These are phyloP conservation scores for Teratosphaeria destructans DNA, from an alignment of 2,329 filamentous ascomycete genomes.

Conservation along the genomic window DNA sequence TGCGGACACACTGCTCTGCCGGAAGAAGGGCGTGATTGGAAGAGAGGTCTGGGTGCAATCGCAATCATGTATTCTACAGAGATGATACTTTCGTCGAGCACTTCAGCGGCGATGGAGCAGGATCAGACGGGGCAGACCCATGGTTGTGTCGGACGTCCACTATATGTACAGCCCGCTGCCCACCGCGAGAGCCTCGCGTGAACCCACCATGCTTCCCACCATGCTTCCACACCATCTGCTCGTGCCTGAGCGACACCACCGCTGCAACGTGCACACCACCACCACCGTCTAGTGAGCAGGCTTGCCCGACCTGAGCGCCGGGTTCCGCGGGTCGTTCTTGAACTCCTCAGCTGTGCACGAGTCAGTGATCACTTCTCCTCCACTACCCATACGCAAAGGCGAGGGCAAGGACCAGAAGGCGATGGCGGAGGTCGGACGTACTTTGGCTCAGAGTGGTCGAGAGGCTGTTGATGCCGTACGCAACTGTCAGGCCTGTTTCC, in stretches of 20 bases:
- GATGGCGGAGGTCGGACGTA: constrained; percentile 42
- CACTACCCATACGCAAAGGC: not conserved
- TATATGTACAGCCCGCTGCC: not conserved
- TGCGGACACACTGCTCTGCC: too few relatives aligned
- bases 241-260: not conserved
- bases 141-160: not conserved
- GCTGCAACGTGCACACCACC: not conserved
- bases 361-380: not conserved
- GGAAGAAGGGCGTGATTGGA: too few relatives aligned
- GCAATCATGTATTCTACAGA: too few relatives aligned
- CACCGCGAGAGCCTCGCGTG: not conserved
- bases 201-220: not conserved
- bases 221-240: not conserved
- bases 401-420: not conserved
- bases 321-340: constrained; percentile 95
- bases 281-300: constrained; percentile 17
- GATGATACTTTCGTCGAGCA: not conserved
- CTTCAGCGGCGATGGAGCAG: not conserved
- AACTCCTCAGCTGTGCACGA: constrained; percentile 65
- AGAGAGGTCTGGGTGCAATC: too few relatives aligned
- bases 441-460: constrained; percentile 67
- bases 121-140: not conserved
- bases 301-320: constrained; percentile 33
- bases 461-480: constrained; percentile 82
- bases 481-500: constrained; percentile 62